Evolutionary conservation across 257 asterid genomes (phyloP), one percentile per base, ranked within the genome.

Genomic region (Agastache rugosa): DNA sequence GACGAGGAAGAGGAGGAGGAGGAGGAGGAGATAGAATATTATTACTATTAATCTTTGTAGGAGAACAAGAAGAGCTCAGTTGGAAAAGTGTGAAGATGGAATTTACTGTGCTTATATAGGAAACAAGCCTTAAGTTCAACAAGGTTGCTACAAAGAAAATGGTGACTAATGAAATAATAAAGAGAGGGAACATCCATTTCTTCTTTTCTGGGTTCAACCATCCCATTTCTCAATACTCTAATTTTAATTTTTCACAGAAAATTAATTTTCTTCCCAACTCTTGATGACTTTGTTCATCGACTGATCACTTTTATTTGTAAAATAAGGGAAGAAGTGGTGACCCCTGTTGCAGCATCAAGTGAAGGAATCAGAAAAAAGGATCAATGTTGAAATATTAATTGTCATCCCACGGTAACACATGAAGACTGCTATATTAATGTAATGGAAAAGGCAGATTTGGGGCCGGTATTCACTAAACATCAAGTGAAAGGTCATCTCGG

Each of bases 121-220:
- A 80, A 37, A 85, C 72, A 11, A 85, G 82, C 45, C 87, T 89
- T 69, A 85, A 50, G 62, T 85, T 83, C 41, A 84, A 80, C 11
- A 84, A 59, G 37, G 87, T 78, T 19, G 81, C 87, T 3, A 79
- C 73, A 39, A 86, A 78, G 73, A 86, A 67, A 53, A 88, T 16
- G 35, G 67, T 79, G 37, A 81, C 14, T 35, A 86, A 31, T 17
- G 88, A 86, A 62, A 77, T 79, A 41, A 85, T 31, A 11, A 71
- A 77, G 10, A 84, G 77, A 48, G 88, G 87, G 78, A 84, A 78
- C 20, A 86, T 63, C 91, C 90, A 86, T 17, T 31, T 61, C 76
- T 77, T 88, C 79, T 74, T 88, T 85, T 86, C 90, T 79, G 62
- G 42, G 75, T 79, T 80, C 51, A 77, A 4, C 53, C 72, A 61